These are phyloP conservation scores for Kluyveromyces siamensis DNA, from an alignment of 805 yeast genomes.

Conservation along the genomic window DNA sequence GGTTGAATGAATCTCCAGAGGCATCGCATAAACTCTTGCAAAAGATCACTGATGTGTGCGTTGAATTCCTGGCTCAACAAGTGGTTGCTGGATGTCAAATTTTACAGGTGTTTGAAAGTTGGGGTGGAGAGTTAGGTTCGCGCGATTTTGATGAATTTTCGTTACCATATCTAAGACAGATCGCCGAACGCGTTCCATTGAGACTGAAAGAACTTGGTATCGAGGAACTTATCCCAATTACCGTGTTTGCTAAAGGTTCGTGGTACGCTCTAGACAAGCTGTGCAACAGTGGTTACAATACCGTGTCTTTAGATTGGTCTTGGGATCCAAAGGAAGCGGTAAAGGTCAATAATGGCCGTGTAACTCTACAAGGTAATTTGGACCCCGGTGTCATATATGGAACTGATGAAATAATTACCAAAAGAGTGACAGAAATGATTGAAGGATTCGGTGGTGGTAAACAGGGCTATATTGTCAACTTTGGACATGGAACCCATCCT, in stretches of 20 bases:
- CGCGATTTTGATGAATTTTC: conserved; percentile 81
- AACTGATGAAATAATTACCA: conserved; percentile 65
- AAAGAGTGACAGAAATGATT: conserved; percentile 82
- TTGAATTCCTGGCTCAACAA: conserved; percentile 89
- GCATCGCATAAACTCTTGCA: conserved; percentile 63
- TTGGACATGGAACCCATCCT: conserved; percentile 98
- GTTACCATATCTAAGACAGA: conserved; percentile 77
- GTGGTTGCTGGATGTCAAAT: conserved; percentile 98
- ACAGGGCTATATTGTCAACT: conserved; percentile 82
- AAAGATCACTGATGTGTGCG: conserved; percentile 75
- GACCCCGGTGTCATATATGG: conserved; percentile 97
- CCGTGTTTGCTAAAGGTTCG: conserved; percentile 91
- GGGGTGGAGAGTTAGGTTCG: conserved; percentile 97
- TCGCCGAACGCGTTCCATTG: conserved; percentile 55
- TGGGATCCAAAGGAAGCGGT: conserved; percentile 82
- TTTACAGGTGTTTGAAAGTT: conserved; percentile 92
- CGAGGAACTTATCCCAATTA: conserved; percentile 67
- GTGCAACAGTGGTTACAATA: conserved; percentile 72
- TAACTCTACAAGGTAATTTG: conserved; percentile 84
- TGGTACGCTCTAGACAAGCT: conserved; percentile 91
- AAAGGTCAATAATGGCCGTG: conserved; percentile 61
- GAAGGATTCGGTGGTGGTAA: conserved; percentile 91
- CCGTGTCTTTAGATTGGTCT: conserved; percentile 90
- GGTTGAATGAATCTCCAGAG: conserved; percentile 78
- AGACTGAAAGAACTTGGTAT: conserved; percentile 67